Evolutionary conservation across 2,329 filamentous ascomycete species (phyloP), one percentile per base, ranked within the genome.

Genomic region (Penicillium brasilianum): DNA sequence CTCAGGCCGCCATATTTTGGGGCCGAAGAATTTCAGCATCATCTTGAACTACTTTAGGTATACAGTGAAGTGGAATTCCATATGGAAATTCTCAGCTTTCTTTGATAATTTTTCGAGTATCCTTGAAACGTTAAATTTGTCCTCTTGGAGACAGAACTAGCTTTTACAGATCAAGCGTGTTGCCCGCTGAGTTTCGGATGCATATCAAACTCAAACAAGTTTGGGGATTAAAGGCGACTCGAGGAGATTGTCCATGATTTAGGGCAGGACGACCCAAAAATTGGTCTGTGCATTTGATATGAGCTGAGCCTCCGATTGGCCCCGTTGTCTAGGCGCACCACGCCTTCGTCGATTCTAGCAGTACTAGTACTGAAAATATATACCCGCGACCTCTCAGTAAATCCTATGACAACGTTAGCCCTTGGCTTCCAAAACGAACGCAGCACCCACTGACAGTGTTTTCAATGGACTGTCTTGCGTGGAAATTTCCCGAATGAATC

Each of bases 131-230:
- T 28, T 6, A 28, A 28, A 28, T 28, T 6, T 6, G 6, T 28
- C 6, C 25, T 3, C 25, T 28, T 28, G 25, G 6, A 6, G 25
- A 28, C 6, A 28, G 25, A 28, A 28, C 25, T n/a, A n/a, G n/a
- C n/a, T n/a, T n/a, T n/a, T 41, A 43, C 6, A 18, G 18, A 43
- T 13, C 18, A 8, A 20, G 39, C 16, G n/a, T n/a, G 25, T 10
- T 48, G 20, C 54, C 20, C 54, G 22, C 43, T 28, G 20, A 48
- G 41, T 18, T 49, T 39, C 54, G 43, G 54, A 16, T n/a, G 39
- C 4, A 30, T 14, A 25, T 28, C 39, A 22, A 51, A 51, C n/a
- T 5, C 48, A n/a, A n/a, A 39, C 32, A 30, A 48, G 14, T 10
- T 11, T 48, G 4, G 4, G 4, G 8, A 48, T n/a, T 4, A 6